Evolutionary conservation across 1,284 basidiomycete genomes (phyloP).

Genomic region (Moesziomyces parantarcticus): DNA sequence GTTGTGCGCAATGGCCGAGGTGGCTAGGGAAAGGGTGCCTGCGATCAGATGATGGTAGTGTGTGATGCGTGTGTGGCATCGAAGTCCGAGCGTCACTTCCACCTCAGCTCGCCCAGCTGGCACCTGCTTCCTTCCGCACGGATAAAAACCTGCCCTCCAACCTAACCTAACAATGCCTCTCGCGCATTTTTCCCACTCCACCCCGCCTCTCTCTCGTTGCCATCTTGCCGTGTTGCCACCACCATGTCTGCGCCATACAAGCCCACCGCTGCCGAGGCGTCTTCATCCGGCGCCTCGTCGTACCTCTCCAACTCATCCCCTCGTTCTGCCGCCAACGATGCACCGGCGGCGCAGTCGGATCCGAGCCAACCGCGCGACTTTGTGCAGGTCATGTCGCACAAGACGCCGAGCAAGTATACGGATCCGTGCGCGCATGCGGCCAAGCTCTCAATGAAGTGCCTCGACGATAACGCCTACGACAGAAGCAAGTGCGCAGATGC

Average conservation of each 20-base stretch:
- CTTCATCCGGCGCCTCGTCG: constrained; percentile 10
- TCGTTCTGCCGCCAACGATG: constrained; percentile 1
- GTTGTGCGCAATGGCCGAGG: no score
- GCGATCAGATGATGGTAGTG: not conserved
- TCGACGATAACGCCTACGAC: constrained; percentile 63
- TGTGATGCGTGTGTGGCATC: no score
- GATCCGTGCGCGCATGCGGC: constrained; percentile 65
- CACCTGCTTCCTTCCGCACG: constrained; percentile 14
- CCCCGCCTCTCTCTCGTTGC: not conserved
- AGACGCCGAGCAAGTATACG: constrained; percentile 56
- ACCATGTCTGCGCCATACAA: constrained; percentile 35
- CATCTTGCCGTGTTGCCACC: not conserved
- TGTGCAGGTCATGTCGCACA: constrained; percentile 51
- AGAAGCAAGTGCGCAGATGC: constrained; percentile 56
- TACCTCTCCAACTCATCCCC: constrained; percentile 35
- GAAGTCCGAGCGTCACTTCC: constrained; percentile 12
- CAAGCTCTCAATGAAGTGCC: constrained; percentile 62
- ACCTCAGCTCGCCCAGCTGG: constrained; percentile 7
- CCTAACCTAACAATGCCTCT: not conserved
- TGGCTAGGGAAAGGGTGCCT: no score
- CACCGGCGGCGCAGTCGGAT: not conserved
- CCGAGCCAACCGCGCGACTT: constrained; percentile 47
- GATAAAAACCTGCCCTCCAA: not conserved
- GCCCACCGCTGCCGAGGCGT: constrained; percentile 18
- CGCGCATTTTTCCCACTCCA: not conserved